Evolutionary conservation across 805 yeast species (phyloP), one percentile per base, ranked within the genome.

Genomic region (Wickerhamiella dianesei): DNA sequence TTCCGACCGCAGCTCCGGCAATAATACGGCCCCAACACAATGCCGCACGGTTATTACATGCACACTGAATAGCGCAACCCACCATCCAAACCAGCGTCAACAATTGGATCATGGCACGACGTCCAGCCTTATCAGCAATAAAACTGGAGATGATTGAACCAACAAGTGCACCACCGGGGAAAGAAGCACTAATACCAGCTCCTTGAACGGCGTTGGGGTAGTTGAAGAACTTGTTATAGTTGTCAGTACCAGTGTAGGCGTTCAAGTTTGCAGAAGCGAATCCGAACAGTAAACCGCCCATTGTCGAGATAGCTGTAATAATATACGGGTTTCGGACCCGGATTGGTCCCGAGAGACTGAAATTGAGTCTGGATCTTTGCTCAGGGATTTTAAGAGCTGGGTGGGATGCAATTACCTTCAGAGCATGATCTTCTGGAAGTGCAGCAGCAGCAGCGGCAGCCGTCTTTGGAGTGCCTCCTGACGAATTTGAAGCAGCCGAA

Each of bases 181-280:
- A 77, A 3, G 80, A 61, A 1, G 82, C 76, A 9, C 80, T 77
- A 48, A 81, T 72, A 47, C 77, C 66, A 21, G 86, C 85, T 61
- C 80, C 85, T 35, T 65, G 55, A 2, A 70, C 59, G 0, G 84
- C 67, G 17, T 64, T 58, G 20, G 84, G 84, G 35, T 56, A 40
- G 47, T 68, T 48, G 61, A 79, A 79, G 53, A 60, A 74, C 25
- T 61, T 53, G 21, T 59, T 59, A 61, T 83, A 84, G 17, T 66
- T 64, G 0, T 60, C 63, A n/a, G 71, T 64, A 3, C 72, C 71
- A 40, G 82, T 69, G 56, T 83, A 82, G 1, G 84, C 79, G 1
- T 88, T 75, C 66, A 84, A 73, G 0, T 94, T 82, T 1, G 92
- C 76, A 43, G 80, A 76, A 60, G 83, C 95, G 58, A 82, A 75